Evolutionary conservation across 208 protist species (phyloP), one percentile per base, ranked within the genome.

Genomic region (Acanthamoeba culbertsoni): DNA sequence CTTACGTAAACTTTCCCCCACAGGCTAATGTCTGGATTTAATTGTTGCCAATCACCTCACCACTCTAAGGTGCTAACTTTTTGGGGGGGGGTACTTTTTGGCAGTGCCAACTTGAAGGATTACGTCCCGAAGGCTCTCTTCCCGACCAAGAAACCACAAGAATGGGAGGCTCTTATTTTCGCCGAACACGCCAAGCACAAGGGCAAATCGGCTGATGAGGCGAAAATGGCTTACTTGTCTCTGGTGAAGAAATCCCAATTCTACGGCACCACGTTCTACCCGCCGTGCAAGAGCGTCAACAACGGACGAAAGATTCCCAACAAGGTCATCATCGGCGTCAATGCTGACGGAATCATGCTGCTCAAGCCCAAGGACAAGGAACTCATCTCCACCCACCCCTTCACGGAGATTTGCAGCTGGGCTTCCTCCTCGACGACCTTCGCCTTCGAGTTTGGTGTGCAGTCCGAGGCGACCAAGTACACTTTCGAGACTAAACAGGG

Each of bases 341-440:
- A 93, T 28, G 91, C 91, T 48, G 91, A 93, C 48, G 91, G 91
- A 26, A 93, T 93, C 42, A 65, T 84, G 48, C 79, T 93, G 33
- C 79, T 93, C 43, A 93, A 93, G 68, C 79, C 79, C 45, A 93
- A 57, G 79, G 91, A 93, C 46, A 93, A 93, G 91, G 91, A 93
- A 59, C 68, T 93, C 43, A 86, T 93, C 33, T 93, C 91, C 7
- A 86, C 91, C 6, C 91, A 93, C 79, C 91, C 91, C n/a, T 93
- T 93, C 91, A 93, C 91, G 55, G 91, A 93, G 91, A 93, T 93
- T 82, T 93, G 91, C 91, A 93, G 91, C 43, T 93, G 91, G 91
- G 91, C 91, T 43, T 93, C 91, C 31, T 93, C 91, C 65, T 93
- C 91, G 42, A 93, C 91, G 63, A 93, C 91, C 26, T 93, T 93